Percentiles rank a stretch among this genome's conserved stretches.
phyloP scores from a whole-genome alignment of 345 rosid genomes.

The Gossypium thurberi region DNA sequence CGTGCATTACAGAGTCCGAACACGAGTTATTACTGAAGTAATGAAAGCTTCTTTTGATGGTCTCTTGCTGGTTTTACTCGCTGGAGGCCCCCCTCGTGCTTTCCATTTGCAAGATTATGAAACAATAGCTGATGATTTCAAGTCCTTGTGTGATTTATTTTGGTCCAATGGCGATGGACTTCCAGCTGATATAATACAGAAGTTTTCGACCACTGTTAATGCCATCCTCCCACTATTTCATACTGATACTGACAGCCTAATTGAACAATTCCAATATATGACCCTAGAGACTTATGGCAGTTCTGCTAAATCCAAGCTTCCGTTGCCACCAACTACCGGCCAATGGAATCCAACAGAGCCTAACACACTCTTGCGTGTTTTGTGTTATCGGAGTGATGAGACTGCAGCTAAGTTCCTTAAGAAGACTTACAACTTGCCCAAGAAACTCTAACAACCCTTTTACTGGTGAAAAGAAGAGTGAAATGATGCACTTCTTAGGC shows the following conservation, averaged over 20 bases:
- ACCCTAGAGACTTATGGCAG: slow-evolving; percentile 54
- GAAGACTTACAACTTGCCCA: slow-evolving; percentile 82
- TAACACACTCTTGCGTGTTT: slow-evolving; percentile 71
- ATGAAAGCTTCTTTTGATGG: slow-evolving; percentile 98
- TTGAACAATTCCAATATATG: slow-evolving; percentile 44
- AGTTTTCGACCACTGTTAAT: slow-evolving; percentile 52
- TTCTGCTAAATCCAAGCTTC: slow-evolving; percentile 67
- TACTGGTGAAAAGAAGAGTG: neutral
- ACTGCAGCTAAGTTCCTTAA: slow-evolving; percentile 76
- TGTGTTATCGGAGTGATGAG: slow-evolving; percentile 79
- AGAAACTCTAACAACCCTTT: slow-evolving; percentile 36
- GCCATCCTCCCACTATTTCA: slow-evolving; percentile 64
- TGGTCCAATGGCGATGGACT: slow-evolving; percentile 95
- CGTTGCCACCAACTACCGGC: slow-evolving; percentile 77
- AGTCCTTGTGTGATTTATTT: slow-evolving; percentile 64
- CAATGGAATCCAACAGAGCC: slow-evolving; percentile 85
- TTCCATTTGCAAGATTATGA: slow-evolving; percentile 60
- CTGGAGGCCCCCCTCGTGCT: slow-evolving; percentile 85
- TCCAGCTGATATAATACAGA: slow-evolving; percentile 72
- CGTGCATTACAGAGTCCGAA: slow-evolving; percentile 78
- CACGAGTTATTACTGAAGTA: slow-evolving; percentile 70
- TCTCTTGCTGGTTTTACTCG: slow-evolving; percentile 74
- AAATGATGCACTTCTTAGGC: neutral
- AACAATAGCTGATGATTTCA: slow-evolving; percentile 72
- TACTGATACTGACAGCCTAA: slow-evolving; percentile 55